Conservation (phyloP, 1,139 yeast genomes). For the Pichia sp. region DNA sequence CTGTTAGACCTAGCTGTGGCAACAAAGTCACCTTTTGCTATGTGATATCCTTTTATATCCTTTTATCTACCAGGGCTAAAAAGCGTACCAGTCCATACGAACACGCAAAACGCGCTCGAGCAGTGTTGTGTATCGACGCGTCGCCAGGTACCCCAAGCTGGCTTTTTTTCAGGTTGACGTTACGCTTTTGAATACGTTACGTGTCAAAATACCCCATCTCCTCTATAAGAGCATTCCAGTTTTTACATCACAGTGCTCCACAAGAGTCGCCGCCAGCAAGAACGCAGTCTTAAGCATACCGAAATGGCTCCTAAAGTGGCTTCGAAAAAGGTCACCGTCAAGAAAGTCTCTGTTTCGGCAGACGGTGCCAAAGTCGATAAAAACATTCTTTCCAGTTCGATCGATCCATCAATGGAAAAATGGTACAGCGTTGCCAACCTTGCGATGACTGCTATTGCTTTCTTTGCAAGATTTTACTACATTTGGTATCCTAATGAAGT, state of each 20-base stretch:
- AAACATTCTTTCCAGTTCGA: not conserved
- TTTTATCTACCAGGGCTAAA: no score
- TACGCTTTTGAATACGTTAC: not conserved
- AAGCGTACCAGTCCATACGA: no score
- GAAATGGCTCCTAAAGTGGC: constrained; percentile 17
- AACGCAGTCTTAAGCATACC: not conserved
- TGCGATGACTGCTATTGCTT: constrained; percentile 60
- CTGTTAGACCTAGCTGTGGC: no score
- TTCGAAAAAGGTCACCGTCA: not conserved
- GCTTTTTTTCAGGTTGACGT: not conserved
- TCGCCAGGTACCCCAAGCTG: not conserved
- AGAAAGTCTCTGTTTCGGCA: constrained; percentile 5
- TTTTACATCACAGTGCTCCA: not conserved
- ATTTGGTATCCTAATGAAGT: constrained; percentile 78
- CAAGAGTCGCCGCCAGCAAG: not conserved
- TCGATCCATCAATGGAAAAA: constrained; percentile 23
- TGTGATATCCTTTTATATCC: no score
- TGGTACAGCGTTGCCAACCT: constrained; percentile 43
- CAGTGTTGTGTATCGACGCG: not conserved
- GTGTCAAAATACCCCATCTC: not conserved
- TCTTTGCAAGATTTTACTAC: constrained; percentile 64
- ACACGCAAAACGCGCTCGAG: no score
- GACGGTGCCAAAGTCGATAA: not conserved
- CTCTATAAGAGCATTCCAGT: not conserved
- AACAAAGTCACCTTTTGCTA: no score